These are phyloP conservation scores for Trametes cubensis DNA, from an alignment of 768 basidiomycete genomes.

Conservation along the genomic window DNA sequence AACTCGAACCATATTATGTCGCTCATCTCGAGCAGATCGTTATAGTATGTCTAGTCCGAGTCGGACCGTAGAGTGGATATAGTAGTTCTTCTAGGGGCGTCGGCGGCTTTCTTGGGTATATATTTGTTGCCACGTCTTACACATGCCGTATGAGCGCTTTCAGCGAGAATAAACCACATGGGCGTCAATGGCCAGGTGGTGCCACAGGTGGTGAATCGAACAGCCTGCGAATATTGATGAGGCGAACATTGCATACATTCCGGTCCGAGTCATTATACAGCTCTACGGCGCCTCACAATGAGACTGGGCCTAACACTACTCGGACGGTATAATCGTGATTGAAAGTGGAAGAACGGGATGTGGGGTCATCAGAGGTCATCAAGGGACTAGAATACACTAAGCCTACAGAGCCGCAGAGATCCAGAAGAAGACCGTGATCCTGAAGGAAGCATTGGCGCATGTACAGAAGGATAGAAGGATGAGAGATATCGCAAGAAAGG, in stretches of 20 bases:
- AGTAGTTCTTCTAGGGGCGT: too few relatives aligned
- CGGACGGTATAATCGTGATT: not conserved
- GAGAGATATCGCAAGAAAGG: not conserved
- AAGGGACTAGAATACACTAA: conserved; percentile 1
- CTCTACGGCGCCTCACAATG: not conserved
- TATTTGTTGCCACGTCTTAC: too few relatives aligned
- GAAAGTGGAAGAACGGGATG: not conserved
- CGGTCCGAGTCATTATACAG: conserved; percentile 1
- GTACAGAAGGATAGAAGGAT: not conserved
- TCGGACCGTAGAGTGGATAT: too few relatives aligned
- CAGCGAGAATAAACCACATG: too few relatives aligned
- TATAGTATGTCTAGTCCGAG: too few relatives aligned
- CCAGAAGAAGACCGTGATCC: not conserved
- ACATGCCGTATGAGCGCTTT: too few relatives aligned
- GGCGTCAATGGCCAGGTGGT: too few relatives aligned
- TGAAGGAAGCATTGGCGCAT: not conserved
- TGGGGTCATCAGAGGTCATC: conserved; percentile 9
- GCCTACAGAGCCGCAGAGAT: not conserved
- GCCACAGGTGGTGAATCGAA: too few relatives aligned
- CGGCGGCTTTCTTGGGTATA: too few relatives aligned
- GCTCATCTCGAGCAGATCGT: not conserved
- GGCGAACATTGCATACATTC: not conserved
- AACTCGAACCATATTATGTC: conserved; percentile 5
- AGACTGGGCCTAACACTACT: not conserved
- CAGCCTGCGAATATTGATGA: too few relatives aligned